Percentiles rank a stretch among this genome's conserved stretches.
Conservation (phyloP, 352 stramenopile species). For the Thraustotheca clavata region DNA sequence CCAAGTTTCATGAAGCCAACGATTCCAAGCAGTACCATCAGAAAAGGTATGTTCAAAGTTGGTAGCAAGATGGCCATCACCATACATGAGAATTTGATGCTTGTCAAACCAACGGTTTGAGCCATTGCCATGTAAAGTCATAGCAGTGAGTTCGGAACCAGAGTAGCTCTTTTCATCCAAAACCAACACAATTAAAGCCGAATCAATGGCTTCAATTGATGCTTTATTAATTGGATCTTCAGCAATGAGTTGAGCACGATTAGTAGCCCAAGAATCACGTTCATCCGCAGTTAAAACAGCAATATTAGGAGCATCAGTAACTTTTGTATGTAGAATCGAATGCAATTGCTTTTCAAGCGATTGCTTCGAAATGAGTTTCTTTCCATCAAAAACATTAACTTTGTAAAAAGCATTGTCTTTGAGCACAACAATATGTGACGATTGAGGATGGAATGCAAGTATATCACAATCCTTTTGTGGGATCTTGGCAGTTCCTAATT, state of each 20-base stretch:
- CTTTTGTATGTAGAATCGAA: conserved; percentile 30
- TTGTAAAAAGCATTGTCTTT: conserved; percentile 78
- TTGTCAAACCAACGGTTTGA: conserved; percentile 91
- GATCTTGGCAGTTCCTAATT: conserved; percentile 81
- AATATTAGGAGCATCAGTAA: conserved; percentile 23
- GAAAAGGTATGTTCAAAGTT: conserved; percentile 94
- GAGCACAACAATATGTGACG: conserved; percentile 86
- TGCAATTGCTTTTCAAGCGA: conserved; percentile 57
- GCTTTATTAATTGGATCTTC: conserved; percentile 61
- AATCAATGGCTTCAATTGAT: conserved; percentile 76
- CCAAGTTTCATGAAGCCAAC: conserved; percentile 88
- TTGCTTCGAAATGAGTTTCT: conserved; percentile 66
- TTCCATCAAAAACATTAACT: conserved; percentile 74
- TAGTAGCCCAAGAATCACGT: conserved; percentile 77
- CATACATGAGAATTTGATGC: conserved; percentile 81
- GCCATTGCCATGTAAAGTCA: conserved; percentile 78
- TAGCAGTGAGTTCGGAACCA: conserved; percentile 61
- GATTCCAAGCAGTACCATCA: conserved; percentile 89
- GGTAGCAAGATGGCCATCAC: conserved; percentile 78
- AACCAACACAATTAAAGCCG: conserved; percentile 83
- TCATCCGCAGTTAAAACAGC: conserved; percentile 64
- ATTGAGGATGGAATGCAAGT: conserved; percentile 59
- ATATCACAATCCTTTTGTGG: conserved; percentile 61
- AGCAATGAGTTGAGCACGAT: conserved; percentile 58
- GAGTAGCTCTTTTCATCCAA: conserved; percentile 65